Base-by-base conservation (phyloP, 306 rosid genomes). In the Cicer judaicum region DNA sequence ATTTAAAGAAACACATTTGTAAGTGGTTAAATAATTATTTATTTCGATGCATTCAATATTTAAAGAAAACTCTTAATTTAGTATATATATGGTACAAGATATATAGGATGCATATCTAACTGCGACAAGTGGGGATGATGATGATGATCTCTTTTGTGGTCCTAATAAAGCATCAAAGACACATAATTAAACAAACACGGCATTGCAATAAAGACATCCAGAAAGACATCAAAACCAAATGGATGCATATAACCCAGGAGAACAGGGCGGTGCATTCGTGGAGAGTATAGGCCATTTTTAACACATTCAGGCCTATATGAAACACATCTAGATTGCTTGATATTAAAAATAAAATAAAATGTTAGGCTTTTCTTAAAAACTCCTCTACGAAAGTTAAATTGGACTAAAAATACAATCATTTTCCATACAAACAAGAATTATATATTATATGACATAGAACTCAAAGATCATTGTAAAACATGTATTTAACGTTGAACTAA, bases 101-200 rank as follows among this genome's bases (percentile, higher is more conserved):
- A 66, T 73, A 48, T 67, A 21, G 62, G 80, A 68, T 60, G 72
- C 55, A 49, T 69, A 53, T 29, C 53, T 54, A 76, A 64, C 70
- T 16, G 60, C 47, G n/a, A 47, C 11, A 55, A 19, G n/a, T 64
- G 69, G 78, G 60, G 75, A 56, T 36, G 9, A 44, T 36, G 34
- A 21, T 11, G 13, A 73, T 46, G 6, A 29, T 29, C 56, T 50
- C 46, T 36, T 42, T 56, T 11, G 42, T 42, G 46, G 36, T 56
- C 43, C 15, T 41, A 70, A 71, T 19, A 63, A 44, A 64, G 41
- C 66, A 53, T 34, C 46, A 8, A 63, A 39, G 46, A 19, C 34
- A 13, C 44, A 34, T 53, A 6, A 55, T 55, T 43, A 53, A 34
- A 18, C 14, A 53, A 44, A 72, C 53, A 64, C 62, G 11, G 21